Conservation (phyloP, 805 yeast species). For the Pichia kluyveri region DNA sequence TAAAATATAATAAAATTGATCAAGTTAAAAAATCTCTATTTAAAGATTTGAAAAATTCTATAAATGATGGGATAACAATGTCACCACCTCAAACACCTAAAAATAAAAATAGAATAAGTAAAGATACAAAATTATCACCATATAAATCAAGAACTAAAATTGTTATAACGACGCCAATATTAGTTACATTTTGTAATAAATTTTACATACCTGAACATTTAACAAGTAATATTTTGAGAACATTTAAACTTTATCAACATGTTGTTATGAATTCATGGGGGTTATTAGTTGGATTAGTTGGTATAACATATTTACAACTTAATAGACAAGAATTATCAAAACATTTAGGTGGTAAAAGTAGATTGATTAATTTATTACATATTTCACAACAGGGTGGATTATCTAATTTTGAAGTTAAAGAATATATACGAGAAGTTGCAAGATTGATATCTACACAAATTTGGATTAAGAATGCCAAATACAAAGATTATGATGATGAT, state of each 20-base stretch:
- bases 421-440: constrained; percentile 46
- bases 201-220: constrained; percentile 51
- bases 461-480: constrained; percentile 44
- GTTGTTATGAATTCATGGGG: constrained; percentile 61
- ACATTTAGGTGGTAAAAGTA: constrained; percentile 40
- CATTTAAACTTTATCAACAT: constrained; percentile 40
- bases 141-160: constrained; percentile 2
- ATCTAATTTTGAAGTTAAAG: constrained; percentile 37
- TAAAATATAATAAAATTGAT: neutral
- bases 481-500: constrained; percentile 18
- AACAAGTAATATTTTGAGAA: constrained; percentile 40
- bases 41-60: neutral
- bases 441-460: constrained; percentile 45
- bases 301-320: constrained; percentile 48
- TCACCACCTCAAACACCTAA: constrained; percentile 1
- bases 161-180: constrained; percentile 27
- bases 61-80: neutral
- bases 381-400: constrained; percentile 45
- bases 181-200: constrained; percentile 47
- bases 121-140: neutral
- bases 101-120: neutral
- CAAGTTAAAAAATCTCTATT: constrained; percentile 5
- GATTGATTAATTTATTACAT: constrained; percentile 42
- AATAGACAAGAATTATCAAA: constrained; percentile 37
- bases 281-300: constrained; percentile 55